Evolutionary conservation across 1,139 yeast genomes (phyloP), one percentile per base, ranked within the genome.

Genomic region (Dujonia santamariae): DNA sequence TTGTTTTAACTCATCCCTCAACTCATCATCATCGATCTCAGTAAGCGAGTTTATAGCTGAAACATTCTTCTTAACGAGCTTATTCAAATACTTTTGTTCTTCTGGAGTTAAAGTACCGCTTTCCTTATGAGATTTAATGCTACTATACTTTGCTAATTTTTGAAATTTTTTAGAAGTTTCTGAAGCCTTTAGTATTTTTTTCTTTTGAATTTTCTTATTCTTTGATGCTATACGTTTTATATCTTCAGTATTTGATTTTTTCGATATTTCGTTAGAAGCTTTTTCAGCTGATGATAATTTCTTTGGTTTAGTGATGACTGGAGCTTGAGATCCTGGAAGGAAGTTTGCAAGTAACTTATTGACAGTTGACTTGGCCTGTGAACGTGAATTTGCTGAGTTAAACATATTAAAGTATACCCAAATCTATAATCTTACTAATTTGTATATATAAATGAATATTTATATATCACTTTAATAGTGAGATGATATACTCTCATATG

Each of bases 61-160:
- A 12, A 77, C 63, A 47, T 81, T 81, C 44, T 61, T 67, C 35
- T 62, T 67, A 2, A 78, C 62, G 15, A 79, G 58, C 43, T 65
- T 68, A 36, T 69, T 62, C 41, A 80, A 53, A 46, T 74, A 74
- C 40, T 63, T 66, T 38, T 56, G 46, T 50, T 78, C 84, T 34
- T 66, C 72, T 9, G 53, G 56, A 1, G 73, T 58, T 37, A 70
- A 58, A 2, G 51, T 58, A 8, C 59, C 59, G 24, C 42, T 43
- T 21, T 44, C 40, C 24, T 64, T 58, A 42, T 70, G 80, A 27
- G 56, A 53, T 41, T 71, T 64, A 38, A 78, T 62, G 32, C 77
- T 59, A 34, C 71, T 64, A 40, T 78, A 61, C 44, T 74, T 75
- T 13, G 83, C 80, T 36, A 66, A 50, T 43, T 68, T 72, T 32